Conservation (phyloP, 257 asterid genomes). For the Haberlea rhodopensis region DNA sequence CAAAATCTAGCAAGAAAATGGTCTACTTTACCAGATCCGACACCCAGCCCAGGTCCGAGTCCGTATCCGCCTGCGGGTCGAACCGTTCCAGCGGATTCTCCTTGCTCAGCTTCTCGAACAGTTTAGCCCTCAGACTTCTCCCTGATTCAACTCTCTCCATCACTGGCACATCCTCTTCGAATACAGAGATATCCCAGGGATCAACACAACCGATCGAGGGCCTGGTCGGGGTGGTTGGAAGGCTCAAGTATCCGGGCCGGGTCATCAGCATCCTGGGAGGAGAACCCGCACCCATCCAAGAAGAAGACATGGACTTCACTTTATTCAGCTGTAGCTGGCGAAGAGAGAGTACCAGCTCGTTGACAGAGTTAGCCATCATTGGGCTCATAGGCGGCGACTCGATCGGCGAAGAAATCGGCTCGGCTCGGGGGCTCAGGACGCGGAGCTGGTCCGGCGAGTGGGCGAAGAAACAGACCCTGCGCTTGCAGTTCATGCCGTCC, state of each 20-base stretch:
- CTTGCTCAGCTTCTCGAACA: slow-evolving; percentile 51
- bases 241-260: slow-evolving; percentile 40
- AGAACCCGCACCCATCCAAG: slow-evolving; percentile 32
- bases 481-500: slow-evolving; percentile 59
- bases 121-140: slow-evolving; percentile 42
- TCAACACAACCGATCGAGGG: slow-evolving; percentile 37
- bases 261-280: slow-evolving; percentile 32
- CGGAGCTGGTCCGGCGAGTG: slow-evolving; percentile 76
- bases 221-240: slow-evolving; percentile 44
- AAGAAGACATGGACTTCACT: slow-evolving; percentile 38
- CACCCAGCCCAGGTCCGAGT: slow-evolving; percentile 74
- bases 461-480: slow-evolving; percentile 89
- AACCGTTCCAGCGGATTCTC: slow-evolving; percentile 53
- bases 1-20: not conserved
- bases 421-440: slow-evolving; percentile 57
- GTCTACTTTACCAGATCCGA: slow-evolving; percentile 50
- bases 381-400: slow-evolving; percentile 47
- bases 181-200: slow-evolving; percentile 16
- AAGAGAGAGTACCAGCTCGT: slow-evolving; percentile 40
- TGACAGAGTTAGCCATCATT: slow-evolving; percentile 18
- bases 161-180: slow-evolving; percentile 32
- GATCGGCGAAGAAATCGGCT: slow-evolving; percentile 27
- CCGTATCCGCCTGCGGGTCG: slow-evolving; percentile 33
- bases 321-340: slow-evolving; percentile 42
- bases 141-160: slow-evolving; percentile 54